Percentiles rank a stretch among this genome's conserved stretches.
Conservation (phyloP, 2,329 filamentous ascomycete genomes). For the Fusarium setosum region DNA sequence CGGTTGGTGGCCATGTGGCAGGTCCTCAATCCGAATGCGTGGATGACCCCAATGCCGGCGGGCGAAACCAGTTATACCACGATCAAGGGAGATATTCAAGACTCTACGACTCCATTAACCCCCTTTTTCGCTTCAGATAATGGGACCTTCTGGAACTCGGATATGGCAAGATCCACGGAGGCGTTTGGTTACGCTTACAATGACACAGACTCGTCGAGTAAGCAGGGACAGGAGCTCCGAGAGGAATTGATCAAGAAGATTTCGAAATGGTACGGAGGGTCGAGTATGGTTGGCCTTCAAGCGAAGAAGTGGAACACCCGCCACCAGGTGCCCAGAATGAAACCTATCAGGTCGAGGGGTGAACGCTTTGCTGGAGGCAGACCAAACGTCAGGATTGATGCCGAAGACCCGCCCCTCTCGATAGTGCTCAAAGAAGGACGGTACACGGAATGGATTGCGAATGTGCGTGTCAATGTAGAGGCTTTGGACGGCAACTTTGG, state of each 20-base stretch:
- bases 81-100: slow-evolving; percentile 62
- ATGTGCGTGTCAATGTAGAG: slow-evolving; percentile 71
- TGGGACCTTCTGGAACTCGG: slow-evolving; percentile 76
- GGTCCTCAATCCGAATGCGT: slow-evolving; percentile 74
- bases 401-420: slow-evolving; percentile 35
- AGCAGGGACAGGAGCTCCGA: slow-evolving; percentile 41
- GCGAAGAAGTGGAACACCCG: slow-evolving; percentile 1
- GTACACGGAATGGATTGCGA: slow-evolving; percentile 76
- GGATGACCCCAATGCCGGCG: slow-evolving; percentile 67
- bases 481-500: slow-evolving; percentile 69
- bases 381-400: slow-evolving; percentile 43
- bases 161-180: slow-evolving; percentile 67
- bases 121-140: slow-evolving; percentile 72
- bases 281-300: slow-evolving; percentile 44
- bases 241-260: slow-evolving; percentile 57
- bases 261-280: slow-evolving; percentile 59
- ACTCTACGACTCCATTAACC: slow-evolving; percentile 67
- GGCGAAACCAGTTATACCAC: slow-evolving; percentile 72
- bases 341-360: not conserved
- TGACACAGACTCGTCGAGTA: slow-evolving; percentile 58
- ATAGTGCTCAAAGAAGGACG: slow-evolving; percentile 51
- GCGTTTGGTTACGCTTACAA: slow-evolving; percentile 81
- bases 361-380: slow-evolving; percentile 3
- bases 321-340: not conserved
- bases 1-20: slow-evolving; percentile 84